A percentile compares a stretch with the other conserved stretches of the same genome.
phyloP scores from a whole-genome alignment of 495 filamentous ascomycete species.

The Penicillium mononematosum region DNA sequence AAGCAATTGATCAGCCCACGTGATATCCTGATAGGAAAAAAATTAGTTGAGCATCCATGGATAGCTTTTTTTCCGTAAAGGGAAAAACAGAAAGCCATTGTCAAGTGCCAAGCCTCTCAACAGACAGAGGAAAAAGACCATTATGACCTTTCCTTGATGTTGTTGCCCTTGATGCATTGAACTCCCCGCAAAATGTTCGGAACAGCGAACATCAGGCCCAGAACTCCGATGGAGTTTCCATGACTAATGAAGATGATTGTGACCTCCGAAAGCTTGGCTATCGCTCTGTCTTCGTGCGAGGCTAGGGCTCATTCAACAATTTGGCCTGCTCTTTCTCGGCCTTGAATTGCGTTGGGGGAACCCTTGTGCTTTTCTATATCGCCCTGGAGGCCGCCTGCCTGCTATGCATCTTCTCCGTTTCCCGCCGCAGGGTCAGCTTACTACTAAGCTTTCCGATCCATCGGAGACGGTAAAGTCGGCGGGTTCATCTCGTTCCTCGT shows the following conservation, averaged over 20 bases:
- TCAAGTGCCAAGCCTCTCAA: background rate
- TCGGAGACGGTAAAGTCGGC: conserved; percentile 31
- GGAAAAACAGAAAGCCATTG: background rate
- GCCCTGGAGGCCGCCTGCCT: conserved; percentile 33
- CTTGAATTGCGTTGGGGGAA: conserved; percentile 35
- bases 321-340: conserved; percentile 40
- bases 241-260: conserved; percentile 34
- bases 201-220: conserved; percentile 6
- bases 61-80: background rate
- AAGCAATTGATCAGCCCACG: conserved; percentile 12
- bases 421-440: conserved; percentile 37
- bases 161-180: conserved; percentile 9
- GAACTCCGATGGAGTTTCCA: conserved; percentile 8
- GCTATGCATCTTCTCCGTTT: conserved; percentile 26
- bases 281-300: conserved; percentile 31
- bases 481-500: conserved; percentile 36
- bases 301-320: conserved; percentile 36
- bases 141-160: conserved; percentile 4
- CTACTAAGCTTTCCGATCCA: conserved; percentile 41
- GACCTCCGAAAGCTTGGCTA: conserved; percentile 36
- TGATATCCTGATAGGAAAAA: conserved; percentile 6
- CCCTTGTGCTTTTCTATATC: conserved; percentile 37
- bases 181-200: conserved; percentile 15
- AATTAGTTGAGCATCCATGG: background rate
- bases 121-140: background rate